Evolutionary conservation across 2,329 filamentous ascomycete species (phyloP).

Genomic region (Exophiala viscosa): DNA sequence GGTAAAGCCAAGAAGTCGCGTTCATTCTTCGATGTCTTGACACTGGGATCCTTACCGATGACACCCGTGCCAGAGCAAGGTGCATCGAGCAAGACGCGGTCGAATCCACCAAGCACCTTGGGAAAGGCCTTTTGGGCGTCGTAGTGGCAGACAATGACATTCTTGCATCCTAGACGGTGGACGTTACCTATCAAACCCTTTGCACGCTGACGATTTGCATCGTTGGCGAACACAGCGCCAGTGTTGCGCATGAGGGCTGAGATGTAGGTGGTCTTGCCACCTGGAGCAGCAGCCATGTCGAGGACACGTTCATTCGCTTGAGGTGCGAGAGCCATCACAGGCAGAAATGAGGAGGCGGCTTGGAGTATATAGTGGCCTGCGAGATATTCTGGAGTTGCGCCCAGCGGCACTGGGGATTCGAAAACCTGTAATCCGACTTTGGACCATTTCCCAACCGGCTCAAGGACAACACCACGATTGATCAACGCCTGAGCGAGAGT

Average conservation of each 20-base stretch:
- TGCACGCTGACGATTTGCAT: constrained; percentile 85
- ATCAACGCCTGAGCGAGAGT: constrained; percentile 91
- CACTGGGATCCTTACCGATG: constrained; percentile 91
- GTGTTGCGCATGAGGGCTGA: constrained; percentile 98
- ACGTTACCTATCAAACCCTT: constrained; percentile 99
- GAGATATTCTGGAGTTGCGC: constrained; percentile 95
- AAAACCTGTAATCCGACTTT: constrained; percentile 97
- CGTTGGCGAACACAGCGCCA: constrained; percentile 91
- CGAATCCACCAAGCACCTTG: constrained; percentile 90
- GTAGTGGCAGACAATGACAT: constrained; percentile 93
- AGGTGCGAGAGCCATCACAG: constrained; percentile 93
- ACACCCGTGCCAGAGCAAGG: constrained; percentile 96
- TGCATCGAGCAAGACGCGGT: constrained; percentile 88
- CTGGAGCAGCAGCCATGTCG: constrained; percentile 91
- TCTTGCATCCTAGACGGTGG: constrained; percentile 87
- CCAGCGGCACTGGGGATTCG: constrained; percentile 79
- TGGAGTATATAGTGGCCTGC: constrained; percentile 97
- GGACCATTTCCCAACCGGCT: constrained; percentile 97
- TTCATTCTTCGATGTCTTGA: constrained; percentile 98
- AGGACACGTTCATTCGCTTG: constrained; percentile 89
- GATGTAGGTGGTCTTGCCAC: constrained; percentile 94
- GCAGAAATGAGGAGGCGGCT: constrained; percentile 92
- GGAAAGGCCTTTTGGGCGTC: constrained; percentile 86
- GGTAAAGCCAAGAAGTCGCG: constrained; percentile 90
- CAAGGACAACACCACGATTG: constrained; percentile 91